phyloP scores from a whole-genome alignment of 352 stramenopile species.

The Phytophthora melonis region DNA sequence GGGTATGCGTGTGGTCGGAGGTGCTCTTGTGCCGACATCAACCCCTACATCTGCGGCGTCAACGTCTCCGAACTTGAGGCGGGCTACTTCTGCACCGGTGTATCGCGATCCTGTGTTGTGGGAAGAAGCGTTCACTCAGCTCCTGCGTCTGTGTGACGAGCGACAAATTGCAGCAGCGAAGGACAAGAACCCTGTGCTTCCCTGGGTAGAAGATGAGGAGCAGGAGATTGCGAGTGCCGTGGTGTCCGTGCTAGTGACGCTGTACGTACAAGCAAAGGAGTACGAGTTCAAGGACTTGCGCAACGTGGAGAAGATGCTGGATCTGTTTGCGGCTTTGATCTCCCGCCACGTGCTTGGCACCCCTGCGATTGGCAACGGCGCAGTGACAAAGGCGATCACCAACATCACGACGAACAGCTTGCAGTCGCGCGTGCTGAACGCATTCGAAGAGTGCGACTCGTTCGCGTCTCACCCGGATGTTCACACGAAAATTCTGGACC shows the following conservation, averaged over 20 bases:
- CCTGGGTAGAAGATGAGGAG: constrained; percentile 78
- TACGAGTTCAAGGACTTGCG: constrained; percentile 74
- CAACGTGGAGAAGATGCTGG: constrained; percentile 72
- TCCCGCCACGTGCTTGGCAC: constrained; percentile 69
- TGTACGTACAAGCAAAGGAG: constrained; percentile 81
- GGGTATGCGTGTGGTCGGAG: constrained; percentile 92
- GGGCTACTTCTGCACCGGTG: constrained; percentile 28
- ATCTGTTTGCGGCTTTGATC: constrained; percentile 72
- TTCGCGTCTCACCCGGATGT: constrained; percentile 71
- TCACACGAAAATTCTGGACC: constrained; percentile 73
- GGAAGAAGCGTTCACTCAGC: constrained; percentile 70
- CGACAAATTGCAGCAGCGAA: constrained; percentile 41
- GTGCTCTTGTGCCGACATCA: constrained; percentile 69
- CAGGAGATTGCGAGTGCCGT: constrained; percentile 84
- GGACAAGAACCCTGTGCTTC: constrained; percentile 12
- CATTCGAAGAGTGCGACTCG: constrained; percentile 84
- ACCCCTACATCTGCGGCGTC: constrained; percentile 27
- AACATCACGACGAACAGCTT: constrained; percentile 87
- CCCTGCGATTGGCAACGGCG: constrained; percentile 37
- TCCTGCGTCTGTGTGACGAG: constrained; percentile 67
- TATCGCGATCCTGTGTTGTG: constrained; percentile 69
- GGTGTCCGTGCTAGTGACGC: constrained; percentile 75
- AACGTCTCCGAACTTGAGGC: constrained; percentile 30
- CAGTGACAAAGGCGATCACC: constrained; percentile 44
- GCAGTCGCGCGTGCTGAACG: constrained; percentile 84